Evolutionary conservation across 1,139 yeast species (phyloP), one percentile per base, ranked within the genome.

Genomic region (Blastobotrys serpentis): DNA sequence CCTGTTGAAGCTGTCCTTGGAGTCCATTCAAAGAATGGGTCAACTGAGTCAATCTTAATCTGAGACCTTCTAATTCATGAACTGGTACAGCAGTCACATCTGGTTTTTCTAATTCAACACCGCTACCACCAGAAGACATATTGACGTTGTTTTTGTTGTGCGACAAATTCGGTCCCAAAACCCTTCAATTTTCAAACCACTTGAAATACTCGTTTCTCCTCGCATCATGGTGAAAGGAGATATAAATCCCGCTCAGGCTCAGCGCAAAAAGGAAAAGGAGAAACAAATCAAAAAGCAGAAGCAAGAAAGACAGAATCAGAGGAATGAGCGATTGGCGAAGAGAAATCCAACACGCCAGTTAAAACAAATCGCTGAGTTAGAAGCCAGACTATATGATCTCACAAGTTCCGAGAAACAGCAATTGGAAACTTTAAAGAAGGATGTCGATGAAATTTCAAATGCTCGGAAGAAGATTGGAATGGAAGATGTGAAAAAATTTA

Each of bases 21-120:
- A 69, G 59, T 16, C 58, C 55, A 44, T 56, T 62, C 16, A 70
- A 57, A 10, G 72, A 66, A 47, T 68, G 72, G 2, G 67, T 66
- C 13, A 70, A 58, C 59, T 82, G 87, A 0, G 84, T 74, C 11
- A 82, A 64, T 22, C 86, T 69, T 57, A 82, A 73, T 43, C 88
- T 67, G 4, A 82, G 67, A 1, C 83, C 75, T 56, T 82, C 88
- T 6, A 82, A 67, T 0, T 82, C 77, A 39, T 77, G 78, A 0
- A 79, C 73, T 0, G 86, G 86, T 1, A 81, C 77, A 2, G 76
- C 78, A 22, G 72, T 54, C 29, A 53, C 52, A 30, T 60, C 62
- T 21, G 60, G 38, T 32, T 42, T 32, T 11, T 33, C 38, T 4
- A 33, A 17, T 4, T 33, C 26, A 23, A 23, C 26, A 23, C 26